Evolutionary conservation across 2,329 filamentous ascomycete genomes (phyloP).

Genomic region (Huntiella moniliformis): DNA sequence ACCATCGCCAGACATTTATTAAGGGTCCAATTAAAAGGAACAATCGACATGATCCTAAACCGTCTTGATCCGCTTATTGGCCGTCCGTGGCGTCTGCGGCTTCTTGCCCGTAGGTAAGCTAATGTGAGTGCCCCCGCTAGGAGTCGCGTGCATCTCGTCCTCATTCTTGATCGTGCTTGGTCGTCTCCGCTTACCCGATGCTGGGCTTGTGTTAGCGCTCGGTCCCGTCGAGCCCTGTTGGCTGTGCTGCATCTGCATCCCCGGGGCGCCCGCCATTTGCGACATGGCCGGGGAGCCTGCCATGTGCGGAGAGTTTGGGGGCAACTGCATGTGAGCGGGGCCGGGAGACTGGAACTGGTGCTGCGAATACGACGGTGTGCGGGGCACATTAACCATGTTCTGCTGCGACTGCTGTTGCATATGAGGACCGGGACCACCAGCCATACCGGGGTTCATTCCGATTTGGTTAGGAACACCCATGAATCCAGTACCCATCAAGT

Average conservation of each 20-base stretch:
- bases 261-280: slow-evolving; percentile 39
- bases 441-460: slow-evolving; percentile 25
- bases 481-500: slow-evolving; percentile 22
- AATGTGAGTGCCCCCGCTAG: slow-evolving; percentile 26
- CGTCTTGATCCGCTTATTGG: slow-evolving; percentile 13
- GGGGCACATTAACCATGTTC: slow-evolving; percentile 19
- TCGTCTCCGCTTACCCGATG: slow-evolving; percentile 39
- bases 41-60: not conserved
- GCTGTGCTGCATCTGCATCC: slow-evolving; percentile 48
- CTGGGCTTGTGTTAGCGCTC: slow-evolving; percentile 47
- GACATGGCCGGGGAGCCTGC: slow-evolving; percentile 42
- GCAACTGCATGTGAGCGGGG: slow-evolving; percentile 38
- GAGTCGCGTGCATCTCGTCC: slow-evolving; percentile 27
- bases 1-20: not conserved
- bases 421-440: slow-evolving; percentile 17
- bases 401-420: not conserved
- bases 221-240: slow-evolving; percentile 50
- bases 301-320: slow-evolving; percentile 37
- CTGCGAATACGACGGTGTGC: slow-evolving; percentile 36
- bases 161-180: slow-evolving; percentile 39
- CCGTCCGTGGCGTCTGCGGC: slow-evolving; percentile 37
- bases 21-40: not conserved
- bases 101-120: slow-evolving; percentile 38
- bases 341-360: slow-evolving; percentile 36
- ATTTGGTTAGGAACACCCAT: not conserved